These are phyloP conservation scores for Populus alba DNA, from an alignment of 345 rosid species.

Conservation along the genomic window DNA sequence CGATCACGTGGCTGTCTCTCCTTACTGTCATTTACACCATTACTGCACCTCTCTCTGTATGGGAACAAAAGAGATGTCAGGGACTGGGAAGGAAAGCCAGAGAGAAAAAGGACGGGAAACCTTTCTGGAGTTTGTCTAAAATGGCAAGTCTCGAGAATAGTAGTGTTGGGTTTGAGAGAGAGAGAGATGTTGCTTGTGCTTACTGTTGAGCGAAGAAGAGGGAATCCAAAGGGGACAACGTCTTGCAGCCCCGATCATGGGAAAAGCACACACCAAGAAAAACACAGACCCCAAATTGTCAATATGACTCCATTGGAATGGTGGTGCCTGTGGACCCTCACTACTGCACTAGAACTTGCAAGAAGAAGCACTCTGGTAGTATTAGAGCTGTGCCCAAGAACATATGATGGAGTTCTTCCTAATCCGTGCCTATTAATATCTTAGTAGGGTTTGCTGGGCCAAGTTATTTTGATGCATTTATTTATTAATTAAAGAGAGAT, in stretches of 20 bases:
- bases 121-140: background rate
- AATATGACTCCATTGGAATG: background rate
- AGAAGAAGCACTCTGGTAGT: too few relatives aligned
- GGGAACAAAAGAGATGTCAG: background rate
- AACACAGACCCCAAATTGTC: slow-evolving; percentile 18
- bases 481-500: too few relatives aligned
- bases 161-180: background rate
- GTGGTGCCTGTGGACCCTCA: background rate
- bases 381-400: too few relatives aligned
- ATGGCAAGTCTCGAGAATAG: background rate
- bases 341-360: background rate
- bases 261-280: too few relatives aligned
- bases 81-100: background rate
- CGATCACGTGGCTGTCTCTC: background rate
- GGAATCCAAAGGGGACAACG: background rate
- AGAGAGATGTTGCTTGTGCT: background rate
- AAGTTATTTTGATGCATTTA: too few relatives aligned
- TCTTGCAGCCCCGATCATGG: background rate
- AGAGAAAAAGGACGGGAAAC: background rate
- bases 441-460: too few relatives aligned
- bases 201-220: background rate
- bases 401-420: too few relatives aligned
- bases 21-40: background rate
- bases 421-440: too few relatives aligned
- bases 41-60: background rate